Percentiles rank a stretch among this genome's conserved stretches.
Conservation (phyloP, 306 rosid species). For the Senna siamea region DNA sequence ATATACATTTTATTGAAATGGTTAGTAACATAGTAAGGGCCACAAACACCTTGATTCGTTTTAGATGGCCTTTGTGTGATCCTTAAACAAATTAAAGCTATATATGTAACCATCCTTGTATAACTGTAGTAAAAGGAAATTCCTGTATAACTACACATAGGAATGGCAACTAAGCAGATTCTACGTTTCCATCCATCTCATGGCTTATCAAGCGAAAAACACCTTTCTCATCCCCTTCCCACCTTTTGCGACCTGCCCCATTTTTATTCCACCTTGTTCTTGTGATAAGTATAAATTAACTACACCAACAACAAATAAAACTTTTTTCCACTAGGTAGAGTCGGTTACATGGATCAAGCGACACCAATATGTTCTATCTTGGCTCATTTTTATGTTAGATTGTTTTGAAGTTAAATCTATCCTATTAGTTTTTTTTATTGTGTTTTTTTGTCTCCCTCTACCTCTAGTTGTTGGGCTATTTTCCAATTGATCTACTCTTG, state of each 20-base stretch:
- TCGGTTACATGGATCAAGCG: no score
- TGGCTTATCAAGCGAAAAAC: background rate
- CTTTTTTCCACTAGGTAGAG: no score
- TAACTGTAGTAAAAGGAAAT: background rate
- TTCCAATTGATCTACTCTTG: no score
- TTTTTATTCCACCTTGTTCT: background rate
- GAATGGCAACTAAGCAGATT: background rate
- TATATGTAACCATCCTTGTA: background rate
- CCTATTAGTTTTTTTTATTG: no score
- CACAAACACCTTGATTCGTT: background rate
- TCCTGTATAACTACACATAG: background rate
- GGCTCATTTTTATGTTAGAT: no score
- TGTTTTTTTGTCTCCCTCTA: no score
- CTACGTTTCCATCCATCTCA: background rate
- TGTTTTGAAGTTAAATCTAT: no score
- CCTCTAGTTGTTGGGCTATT: no score
- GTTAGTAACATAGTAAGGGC: background rate
- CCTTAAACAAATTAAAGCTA: background rate
- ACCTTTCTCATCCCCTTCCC: constrained; percentile 1
- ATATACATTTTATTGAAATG: background rate
- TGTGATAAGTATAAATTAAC: background rate
- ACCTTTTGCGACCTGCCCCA: background rate
- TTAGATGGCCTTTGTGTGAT: background rate
- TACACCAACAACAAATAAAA: no score
- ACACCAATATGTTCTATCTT: no score